A percentile compares a stretch with the other conserved stretches of the same genome.
These are phyloP conservation scores for Linnemannia zychae DNA, from an alignment of 192 early-diverging fungal species.

Conservation along the genomic window DNA sequence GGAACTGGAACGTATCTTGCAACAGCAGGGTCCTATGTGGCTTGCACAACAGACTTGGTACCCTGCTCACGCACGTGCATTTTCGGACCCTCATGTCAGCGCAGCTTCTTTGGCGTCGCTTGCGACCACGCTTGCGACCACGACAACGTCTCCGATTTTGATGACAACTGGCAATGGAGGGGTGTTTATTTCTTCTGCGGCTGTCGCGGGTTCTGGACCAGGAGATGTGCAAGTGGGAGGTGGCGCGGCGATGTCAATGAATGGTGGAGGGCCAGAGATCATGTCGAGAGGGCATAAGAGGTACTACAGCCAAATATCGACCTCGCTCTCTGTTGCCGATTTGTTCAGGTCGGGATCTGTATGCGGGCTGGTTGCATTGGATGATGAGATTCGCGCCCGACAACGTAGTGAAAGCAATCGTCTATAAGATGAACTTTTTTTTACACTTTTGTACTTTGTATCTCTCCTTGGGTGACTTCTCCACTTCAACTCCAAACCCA, in stretches of 20 bases:
- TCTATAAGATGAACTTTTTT: neutral
- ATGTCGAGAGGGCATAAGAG: constrained; percentile 42
- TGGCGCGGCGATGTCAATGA: neutral
- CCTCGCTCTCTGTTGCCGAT: constrained; percentile 40
- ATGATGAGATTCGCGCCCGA: constrained; percentile 53
- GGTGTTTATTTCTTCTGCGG: neutral
- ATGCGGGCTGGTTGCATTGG: constrained; percentile 45
- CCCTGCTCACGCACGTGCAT: constrained; percentile 2
- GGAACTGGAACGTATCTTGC: constrained; percentile 34
- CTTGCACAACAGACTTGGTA: constrained; percentile 21
- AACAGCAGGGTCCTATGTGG: constrained; percentile 30
- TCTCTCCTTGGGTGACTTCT: too few relatives aligned
- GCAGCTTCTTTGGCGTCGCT: neutral
- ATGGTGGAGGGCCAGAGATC: neutral
- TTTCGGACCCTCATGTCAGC: constrained; percentile 2
- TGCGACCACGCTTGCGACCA: neutral
- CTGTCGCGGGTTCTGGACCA: neutral
- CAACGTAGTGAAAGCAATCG: constrained; percentile 53
- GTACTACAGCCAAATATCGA: constrained; percentile 54
- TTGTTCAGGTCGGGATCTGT: constrained; percentile 48
- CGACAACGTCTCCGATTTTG: neutral
- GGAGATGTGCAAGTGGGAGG: neutral
- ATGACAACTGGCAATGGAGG: neutral
- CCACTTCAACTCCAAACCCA: too few relatives aligned
- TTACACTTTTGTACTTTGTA: neutral